phyloP scores from a whole-genome alignment of 805 yeast species.

The Sugiyamaella smithiae region DNA sequence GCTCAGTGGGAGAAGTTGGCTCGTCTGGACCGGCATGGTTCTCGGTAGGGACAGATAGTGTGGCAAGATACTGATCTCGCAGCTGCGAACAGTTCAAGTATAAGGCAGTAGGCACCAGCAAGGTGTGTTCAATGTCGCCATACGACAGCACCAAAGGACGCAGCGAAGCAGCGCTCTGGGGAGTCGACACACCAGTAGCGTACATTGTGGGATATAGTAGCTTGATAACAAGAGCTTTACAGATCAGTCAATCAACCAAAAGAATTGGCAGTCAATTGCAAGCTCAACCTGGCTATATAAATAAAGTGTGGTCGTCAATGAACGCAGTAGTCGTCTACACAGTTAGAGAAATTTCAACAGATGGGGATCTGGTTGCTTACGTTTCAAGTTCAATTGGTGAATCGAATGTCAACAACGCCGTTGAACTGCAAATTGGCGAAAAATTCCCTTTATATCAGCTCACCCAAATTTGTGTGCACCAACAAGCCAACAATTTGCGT shows the following conservation, averaged over 20 bases:
- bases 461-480: not conserved
- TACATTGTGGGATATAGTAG: conserved; percentile 21
- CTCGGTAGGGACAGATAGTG: conserved; percentile 69
- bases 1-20: conserved; percentile 82
- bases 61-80: conserved; percentile 77
- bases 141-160: conserved; percentile 84
- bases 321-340: not conserved
- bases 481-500: conserved; percentile 5
- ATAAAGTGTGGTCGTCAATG: not conserved
- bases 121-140: conserved; percentile 84
- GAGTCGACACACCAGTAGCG: conserved; percentile 42
- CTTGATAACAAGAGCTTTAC: not conserved
- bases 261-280: not conserved
- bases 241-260: too few species aligned
- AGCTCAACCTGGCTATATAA: not conserved
- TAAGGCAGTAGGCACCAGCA: conserved; percentile 78
- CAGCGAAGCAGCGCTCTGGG: conserved; percentile 47
- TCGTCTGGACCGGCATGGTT: conserved; percentile 83
- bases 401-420: not conserved
- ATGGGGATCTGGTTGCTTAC: not conserved
- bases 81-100: conserved; percentile 82
- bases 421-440: not conserved
- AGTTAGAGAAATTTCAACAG: not conserved
- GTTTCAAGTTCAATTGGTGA: not conserved
- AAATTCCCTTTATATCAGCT: not conserved